These are phyloP conservation scores for Leccinum disarticulatum DNA, from an alignment of 768 basidiomycete genomes.

Conservation along the genomic window DNA sequence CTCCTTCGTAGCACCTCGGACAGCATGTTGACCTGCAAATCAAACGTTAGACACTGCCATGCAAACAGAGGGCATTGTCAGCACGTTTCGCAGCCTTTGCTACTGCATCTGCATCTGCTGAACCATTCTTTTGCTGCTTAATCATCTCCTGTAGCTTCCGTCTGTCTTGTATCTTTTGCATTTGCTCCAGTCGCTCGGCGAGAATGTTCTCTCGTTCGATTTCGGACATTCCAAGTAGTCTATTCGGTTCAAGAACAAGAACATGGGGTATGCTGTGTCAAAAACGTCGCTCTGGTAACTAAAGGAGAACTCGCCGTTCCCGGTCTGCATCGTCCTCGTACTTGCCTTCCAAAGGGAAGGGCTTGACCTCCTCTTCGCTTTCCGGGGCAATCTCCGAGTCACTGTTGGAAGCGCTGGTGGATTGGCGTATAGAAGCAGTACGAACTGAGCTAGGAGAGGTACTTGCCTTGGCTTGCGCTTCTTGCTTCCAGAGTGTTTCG, in stretches of 20 bases:
- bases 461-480: slow-evolving; percentile 74
- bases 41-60: slow-evolving; percentile 8
- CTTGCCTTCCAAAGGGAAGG: slow-evolving; percentile 90
- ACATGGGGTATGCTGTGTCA: slow-evolving; percentile 21
- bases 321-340: slow-evolving; percentile 85
- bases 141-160: slow-evolving; percentile 73
- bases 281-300: slow-evolving; percentile 28
- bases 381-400: slow-evolving; percentile 57
- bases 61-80: slow-evolving; percentile 25
- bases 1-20: slow-evolving; percentile 75
- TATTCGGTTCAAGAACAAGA: slow-evolving; percentile 32
- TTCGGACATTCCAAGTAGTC: slow-evolving; percentile 79
- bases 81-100: slow-evolving; percentile 76
- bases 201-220: slow-evolving; percentile 88
- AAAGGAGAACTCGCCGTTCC: slow-evolving; percentile 58
- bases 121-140: slow-evolving; percentile 54
- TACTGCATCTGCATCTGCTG: slow-evolving; percentile 56
- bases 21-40: slow-evolving; percentile 66
- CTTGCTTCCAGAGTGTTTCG: slow-evolving; percentile 50
- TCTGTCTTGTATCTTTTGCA: slow-evolving; percentile 72
- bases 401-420: slow-evolving; percentile 39
- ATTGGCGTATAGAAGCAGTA: not conserved
- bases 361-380: slow-evolving; percentile 63
- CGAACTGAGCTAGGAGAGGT: slow-evolving; percentile 6
- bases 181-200: slow-evolving; percentile 75